Evolutionary conservation across 495 filamentous ascomycete species (phyloP).

Genomic region (Xylaria longipes): DNA sequence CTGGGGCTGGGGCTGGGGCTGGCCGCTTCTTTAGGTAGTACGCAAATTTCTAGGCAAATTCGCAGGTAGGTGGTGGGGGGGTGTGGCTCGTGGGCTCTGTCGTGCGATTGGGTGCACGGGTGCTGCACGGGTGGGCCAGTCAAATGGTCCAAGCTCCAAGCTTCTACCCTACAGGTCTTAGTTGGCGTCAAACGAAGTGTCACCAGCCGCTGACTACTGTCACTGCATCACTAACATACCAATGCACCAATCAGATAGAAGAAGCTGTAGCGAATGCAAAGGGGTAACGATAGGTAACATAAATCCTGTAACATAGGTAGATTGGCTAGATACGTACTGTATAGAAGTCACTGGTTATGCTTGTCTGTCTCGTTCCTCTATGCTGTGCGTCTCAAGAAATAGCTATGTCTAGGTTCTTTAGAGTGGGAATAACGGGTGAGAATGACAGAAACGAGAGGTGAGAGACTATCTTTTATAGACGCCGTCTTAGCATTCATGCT

Average conservation of each 20-base stretch:
- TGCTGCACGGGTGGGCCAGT: too few species aligned
- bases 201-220: background rate
- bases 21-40: background rate
- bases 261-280: background rate
- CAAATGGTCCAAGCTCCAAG: background rate
- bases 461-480: constrained; percentile 22
- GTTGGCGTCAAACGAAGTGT: background rate
- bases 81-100: background rate
- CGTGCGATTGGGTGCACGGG: background rate
- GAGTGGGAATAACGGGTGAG: background rate
- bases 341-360: background rate
- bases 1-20: constrained; percentile 1
- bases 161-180: background rate
- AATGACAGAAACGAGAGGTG: background rate
- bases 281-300: background rate
- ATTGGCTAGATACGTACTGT: background rate
- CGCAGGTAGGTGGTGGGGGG: background rate
- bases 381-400: constrained; percentile 9
- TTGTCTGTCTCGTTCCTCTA: background rate
- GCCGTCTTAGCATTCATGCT: background rate
- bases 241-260: background rate
- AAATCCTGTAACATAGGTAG: background rate
- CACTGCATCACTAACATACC: constrained; percentile 11
- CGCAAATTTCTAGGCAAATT: constrained; percentile 15
- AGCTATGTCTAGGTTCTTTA: background rate